Evolutionary conservation across 805 yeast species (phyloP), one percentile per base, ranked within the genome.

Genomic region (Cyberlindnera xishuangbannaensis): DNA sequence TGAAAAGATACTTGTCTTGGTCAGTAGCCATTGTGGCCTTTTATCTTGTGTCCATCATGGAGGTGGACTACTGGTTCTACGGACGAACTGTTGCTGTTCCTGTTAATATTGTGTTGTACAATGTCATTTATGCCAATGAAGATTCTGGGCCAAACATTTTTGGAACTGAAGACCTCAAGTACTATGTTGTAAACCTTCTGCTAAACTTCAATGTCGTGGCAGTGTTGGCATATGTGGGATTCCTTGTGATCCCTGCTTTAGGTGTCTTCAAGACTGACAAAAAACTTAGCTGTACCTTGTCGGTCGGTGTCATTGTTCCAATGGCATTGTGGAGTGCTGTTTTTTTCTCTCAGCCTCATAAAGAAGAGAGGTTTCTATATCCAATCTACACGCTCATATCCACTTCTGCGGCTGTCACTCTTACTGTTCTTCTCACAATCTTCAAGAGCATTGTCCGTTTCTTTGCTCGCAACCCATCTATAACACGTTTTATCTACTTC

Each of bases 351-450:
- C 96, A 87, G 50, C 92, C 95, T 4, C 97, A 88, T 55, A 88
- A 88, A 55, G 97, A 88, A 53, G 97, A 90, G 56, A 67, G 97
- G 40, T 90, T 90, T 53, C 55, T 90, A 44, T 90, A 86, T 48
- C 95, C 95, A 12, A 67, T 84, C 1, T 90, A 88, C 53, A 81
- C 87, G 10, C 63, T 81, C 32, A 65, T 90, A 15, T 59, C 74
- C 4, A 44, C 83, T 15, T 66, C 76, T 28, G 87, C 85, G 4
- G 73, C 90, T 0, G 46, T 81, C 4, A 60, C 72, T 4, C 49
- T 61, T 7, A 56, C 38, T 20, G 4, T 27, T 4, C 4, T 33
- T 8, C 25, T 35, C 8, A 14, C 36, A 6, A 7, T 24, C 3
- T 3, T 27, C 14, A 37, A 28, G 10, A 14, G 29, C 5, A 40